Base-by-base conservation (phyloP, 306 rosid species). In the Rubus parviflorus region DNA sequence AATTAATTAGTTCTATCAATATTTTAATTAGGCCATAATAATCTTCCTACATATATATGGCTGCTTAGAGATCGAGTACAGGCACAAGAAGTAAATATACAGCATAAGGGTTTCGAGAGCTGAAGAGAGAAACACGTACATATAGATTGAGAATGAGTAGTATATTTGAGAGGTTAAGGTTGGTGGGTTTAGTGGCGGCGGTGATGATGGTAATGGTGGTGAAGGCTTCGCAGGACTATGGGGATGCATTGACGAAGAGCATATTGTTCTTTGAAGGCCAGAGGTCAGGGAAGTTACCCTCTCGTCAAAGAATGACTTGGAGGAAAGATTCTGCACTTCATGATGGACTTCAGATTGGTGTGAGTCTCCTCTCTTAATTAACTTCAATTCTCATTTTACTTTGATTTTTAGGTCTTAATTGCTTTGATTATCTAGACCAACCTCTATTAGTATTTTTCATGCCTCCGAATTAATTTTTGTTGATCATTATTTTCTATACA, bases 191-290 rank as follows among this genome's bases (percentile, higher is more conserved):
- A 1, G 35, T 43, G 12, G 42, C 30, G 9, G 72, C 22, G 48
- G 13, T 25, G 7, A 7, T 68, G 47, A 53, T 52, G 76, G 61
- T 37, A 20, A 57, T 61, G 54, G 56, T 30, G 46, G 67, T 23
- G 51, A 57, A 70, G 49, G 81, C 11, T 81, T 41, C 71, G 38
- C 90, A 80, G 43, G 74, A 79, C 19, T 86, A 86, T 71, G 90
- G 79, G 10, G 88, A 84, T 12, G 90, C 92, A 14, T 79, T 86
- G 71, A 19, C 80, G 17, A 88, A 88, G 74, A 82, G 87, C 69
- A 88, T 88, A 3, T 76, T 84, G 83, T 88, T 88, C 77, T 86
- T 86, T 76, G 90, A 86, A 81, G 92, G 90, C 22, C 87, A 84
- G 52, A 86, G 90, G 66, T 88, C 87, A 56, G 90, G 90, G 45